Evolutionary conservation across 768 basidiomycete species (phyloP).

Genomic region (Pisolithus microcarpus): DNA sequence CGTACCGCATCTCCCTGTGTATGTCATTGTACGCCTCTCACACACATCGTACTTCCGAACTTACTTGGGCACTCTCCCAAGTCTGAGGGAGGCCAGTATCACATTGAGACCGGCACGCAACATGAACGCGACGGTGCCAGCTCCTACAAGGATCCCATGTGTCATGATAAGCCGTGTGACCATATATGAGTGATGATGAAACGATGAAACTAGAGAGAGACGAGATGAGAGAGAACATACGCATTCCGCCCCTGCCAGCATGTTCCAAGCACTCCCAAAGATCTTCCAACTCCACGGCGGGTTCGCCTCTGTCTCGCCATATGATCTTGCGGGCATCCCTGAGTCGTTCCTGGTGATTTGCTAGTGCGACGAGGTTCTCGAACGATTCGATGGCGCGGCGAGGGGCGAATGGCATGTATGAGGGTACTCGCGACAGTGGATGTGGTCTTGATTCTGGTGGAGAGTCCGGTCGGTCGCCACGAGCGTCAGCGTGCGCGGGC

Average conservation of each 20-base stretch:
- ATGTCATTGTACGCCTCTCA: background rate
- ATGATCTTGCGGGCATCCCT: slow-evolving; percentile 71
- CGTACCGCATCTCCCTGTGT: slow-evolving; percentile 52
- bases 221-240: slow-evolving; percentile 45
- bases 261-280: slow-evolving; percentile 64
- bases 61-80: slow-evolving; percentile 61
- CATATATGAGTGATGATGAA: too few relatives aligned
- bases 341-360: slow-evolving; percentile 74
- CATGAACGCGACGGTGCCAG: slow-evolving; percentile 71
- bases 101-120: slow-evolving; percentile 81
- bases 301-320: slow-evolving; percentile 75
- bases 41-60: slow-evolving; percentile 10
- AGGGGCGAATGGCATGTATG: slow-evolving; percentile 48
- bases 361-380: slow-evolving; percentile 77
- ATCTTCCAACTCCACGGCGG: slow-evolving; percentile 57
- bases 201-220: too few relatives aligned
- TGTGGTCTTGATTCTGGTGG: background rate
- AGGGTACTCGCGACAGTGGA: slow-evolving; percentile 15
- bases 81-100: slow-evolving; percentile 66
- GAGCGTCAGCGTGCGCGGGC: background rate
- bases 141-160: slow-evolving; percentile 42
- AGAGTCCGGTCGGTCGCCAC: background rate
- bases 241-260: slow-evolving; percentile 59
- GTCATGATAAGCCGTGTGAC: too few relatives aligned
- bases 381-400: slow-evolving; percentile 62